These are phyloP conservation scores for Botrytis aclada DNA, from an alignment of 2,329 filamentous ascomycete species.

Conservation along the genomic window DNA sequence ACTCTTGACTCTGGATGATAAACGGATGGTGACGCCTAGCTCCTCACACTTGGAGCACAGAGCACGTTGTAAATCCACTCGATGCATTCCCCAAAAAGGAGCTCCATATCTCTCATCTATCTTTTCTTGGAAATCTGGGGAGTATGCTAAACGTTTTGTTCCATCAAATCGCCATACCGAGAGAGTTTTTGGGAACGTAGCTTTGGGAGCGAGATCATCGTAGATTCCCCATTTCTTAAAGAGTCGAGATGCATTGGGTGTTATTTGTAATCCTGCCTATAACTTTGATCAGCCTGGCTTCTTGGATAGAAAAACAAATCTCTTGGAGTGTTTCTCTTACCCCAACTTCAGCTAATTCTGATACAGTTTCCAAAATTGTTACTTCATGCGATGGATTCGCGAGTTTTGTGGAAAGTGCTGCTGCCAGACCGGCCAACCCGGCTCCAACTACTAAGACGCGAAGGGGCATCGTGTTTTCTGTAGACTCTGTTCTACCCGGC, in stretches of 20 bases:
- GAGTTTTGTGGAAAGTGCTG: slow-evolving; percentile 39
- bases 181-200: slow-evolving; percentile 46
- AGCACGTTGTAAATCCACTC: slow-evolving; percentile 48
- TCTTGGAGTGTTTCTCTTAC: slow-evolving; percentile 21
- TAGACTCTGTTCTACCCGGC: background rate
- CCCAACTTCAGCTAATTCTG: slow-evolving; percentile 42
- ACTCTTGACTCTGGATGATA: slow-evolving; percentile 39
- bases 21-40: slow-evolving; percentile 41
- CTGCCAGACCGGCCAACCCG: slow-evolving; percentile 44
- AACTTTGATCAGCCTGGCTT: background rate
- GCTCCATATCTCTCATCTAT: slow-evolving; percentile 27
- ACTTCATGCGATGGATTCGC: slow-evolving; percentile 41
- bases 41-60: slow-evolving; percentile 41
- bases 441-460: slow-evolving; percentile 45
- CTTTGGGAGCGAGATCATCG: slow-evolving; percentile 24
- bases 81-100: slow-evolving; percentile 47
- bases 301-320: background rate
- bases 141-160: slow-evolving; percentile 34
- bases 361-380: slow-evolving; percentile 43
- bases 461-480: slow-evolving; percentile 22
- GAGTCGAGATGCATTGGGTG: slow-evolving; percentile 35
- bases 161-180: slow-evolving; percentile 54
- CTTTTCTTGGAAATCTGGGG: slow-evolving; percentile 31
- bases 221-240: slow-evolving; percentile 35
- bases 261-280: slow-evolving; percentile 35